Evolutionary conservation across 345 rosid genomes (phyloP), one percentile per base, ranked within the genome.

Genomic region (Camelina laxa): DNA sequence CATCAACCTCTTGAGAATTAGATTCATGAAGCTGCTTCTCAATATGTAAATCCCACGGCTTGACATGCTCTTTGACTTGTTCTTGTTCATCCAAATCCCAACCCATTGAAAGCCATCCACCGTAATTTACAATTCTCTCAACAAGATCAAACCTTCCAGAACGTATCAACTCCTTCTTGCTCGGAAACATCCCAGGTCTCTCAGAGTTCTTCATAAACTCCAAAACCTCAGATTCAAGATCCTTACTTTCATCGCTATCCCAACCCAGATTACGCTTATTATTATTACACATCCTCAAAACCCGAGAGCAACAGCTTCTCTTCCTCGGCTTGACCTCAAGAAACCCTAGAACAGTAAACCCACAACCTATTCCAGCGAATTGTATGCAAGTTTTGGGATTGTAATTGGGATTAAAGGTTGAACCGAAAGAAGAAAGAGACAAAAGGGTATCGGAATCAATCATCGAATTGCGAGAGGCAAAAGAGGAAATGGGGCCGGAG

Each of bases 21-120:
- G 44, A 50, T 59, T 39, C 30, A 47, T 9, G 59, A 53, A 63
- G 65, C 49, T 81, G 83, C 27, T 72, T 70, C 72, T 84, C 58
- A 3, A 19, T 42, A 20, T 16, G 61, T 31, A 69, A 76, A 50
- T 61, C 74, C 75, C 21, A 80, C 39, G 65, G 64, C 16, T 14
- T 48, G 30, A 59, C 70, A 11, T 24, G 45, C 55, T 13, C 68
- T 60, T 42, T 44, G 16, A 24, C 80, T 41, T 73, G 72, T 45
- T 67, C 76, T 14, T 68, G 75, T 45, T 78, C 82, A 70, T 88
- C 93, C 74, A 70, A 78, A 75, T 86, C 91, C 98, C 98, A 94
- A 44, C 97, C 98, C 74, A 84, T 79, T 13, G 96, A 82, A 45
- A 94, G 89, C 98, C 98, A 91, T 2, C 98, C 96, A 60, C 97